phyloP scores from a whole-genome alignment of 139 green algal genomes.

The Coelastrella sp. region DNA sequence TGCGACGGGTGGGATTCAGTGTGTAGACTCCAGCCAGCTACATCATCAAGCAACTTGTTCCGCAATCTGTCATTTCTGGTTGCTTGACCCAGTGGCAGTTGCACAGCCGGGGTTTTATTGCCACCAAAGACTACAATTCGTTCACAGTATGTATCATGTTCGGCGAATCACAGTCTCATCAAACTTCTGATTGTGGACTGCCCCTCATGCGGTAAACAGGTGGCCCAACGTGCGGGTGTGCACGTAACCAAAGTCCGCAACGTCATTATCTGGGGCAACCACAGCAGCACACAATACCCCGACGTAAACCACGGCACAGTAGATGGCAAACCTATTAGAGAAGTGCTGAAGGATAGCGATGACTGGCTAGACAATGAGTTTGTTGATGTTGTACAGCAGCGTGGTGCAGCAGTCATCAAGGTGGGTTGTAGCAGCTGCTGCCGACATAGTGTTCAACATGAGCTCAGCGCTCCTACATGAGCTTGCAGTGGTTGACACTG shows the following conservation, averaged over 20 bases:
- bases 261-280: slow-evolving; percentile 98
- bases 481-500: no score
- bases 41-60: no score
- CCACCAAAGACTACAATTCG: no score
- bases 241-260: slow-evolving; percentile 89
- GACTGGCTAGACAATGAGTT: slow-evolving; percentile 91
- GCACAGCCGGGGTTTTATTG: no score
- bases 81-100: no score
- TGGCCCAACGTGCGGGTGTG: slow-evolving; percentile 76
- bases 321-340: slow-evolving; percentile 77
- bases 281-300: slow-evolving; percentile 94
- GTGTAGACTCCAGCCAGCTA: no score
- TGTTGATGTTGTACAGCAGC: slow-evolving; percentile 91
- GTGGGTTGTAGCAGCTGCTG: slow-evolving; percentile 25
- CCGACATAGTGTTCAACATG: no score
- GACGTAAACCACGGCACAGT: slow-evolving; percentile 95
- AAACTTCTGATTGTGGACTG: not conserved
- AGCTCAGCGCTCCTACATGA: no score
- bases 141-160: no score
- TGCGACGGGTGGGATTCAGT: no score
- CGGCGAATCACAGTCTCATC: no score
- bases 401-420: slow-evolving; percentile 96
- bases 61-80: no score
- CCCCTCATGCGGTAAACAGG: slow-evolving; percentile 52
- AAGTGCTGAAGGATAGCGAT: slow-evolving; percentile 55